Base-by-base conservation (phyloP, 163 green algal species). In the Chlorella variabilis region DNA sequence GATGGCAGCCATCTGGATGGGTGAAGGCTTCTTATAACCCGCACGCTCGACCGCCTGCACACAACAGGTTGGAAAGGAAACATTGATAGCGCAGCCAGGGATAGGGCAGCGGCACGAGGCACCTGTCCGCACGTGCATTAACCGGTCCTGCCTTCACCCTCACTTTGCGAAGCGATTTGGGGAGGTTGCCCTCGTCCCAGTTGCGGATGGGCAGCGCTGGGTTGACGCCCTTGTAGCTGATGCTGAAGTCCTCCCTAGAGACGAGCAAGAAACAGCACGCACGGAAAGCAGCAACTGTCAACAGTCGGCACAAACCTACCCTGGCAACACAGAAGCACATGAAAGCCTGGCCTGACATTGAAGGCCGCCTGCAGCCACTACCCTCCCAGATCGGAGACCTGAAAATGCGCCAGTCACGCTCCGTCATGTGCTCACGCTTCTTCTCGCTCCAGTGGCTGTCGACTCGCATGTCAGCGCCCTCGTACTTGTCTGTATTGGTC, bases 401-500 rank as follows among this genome's bases (percentile, higher is more conserved):
- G 91, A 99, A 99, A 90, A 99, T 99, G 86, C 97, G 94, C 97
- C 97, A 99, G 92, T 99, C 97, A 38, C 97, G 90, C 86, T 99
- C 95, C 39, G 91, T 96, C 95, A 98, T 98, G 27, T 92, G 81
- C 2, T 91, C 85, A 54, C 93, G 86, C 38, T 81, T 54, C 92
- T 99, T 99, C 62, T 98, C 93, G 3, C 83, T 94, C 96, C 95
- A 98, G 88, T 98, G 95, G 51, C 82, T 87, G 54, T 95, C 92
- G 41, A 91, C 83, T 59, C 90, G 80, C 81, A 92, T 90, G 81
- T 94, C 92, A n/a, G 85, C 67, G 29, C 80, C 87, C n/a, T 94
- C 91, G 61, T 94, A 97, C 80, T 85, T 80, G 70, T 95, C 89
- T 17, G 91, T 91, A n/a, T 82, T 25, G 1, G 25, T 25, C 3